A percentile compares a stretch with the other conserved stretches of the same genome.
phyloP scores from a whole-genome alignment of 306 rosid genomes.

The Sindora glabra region DNA sequence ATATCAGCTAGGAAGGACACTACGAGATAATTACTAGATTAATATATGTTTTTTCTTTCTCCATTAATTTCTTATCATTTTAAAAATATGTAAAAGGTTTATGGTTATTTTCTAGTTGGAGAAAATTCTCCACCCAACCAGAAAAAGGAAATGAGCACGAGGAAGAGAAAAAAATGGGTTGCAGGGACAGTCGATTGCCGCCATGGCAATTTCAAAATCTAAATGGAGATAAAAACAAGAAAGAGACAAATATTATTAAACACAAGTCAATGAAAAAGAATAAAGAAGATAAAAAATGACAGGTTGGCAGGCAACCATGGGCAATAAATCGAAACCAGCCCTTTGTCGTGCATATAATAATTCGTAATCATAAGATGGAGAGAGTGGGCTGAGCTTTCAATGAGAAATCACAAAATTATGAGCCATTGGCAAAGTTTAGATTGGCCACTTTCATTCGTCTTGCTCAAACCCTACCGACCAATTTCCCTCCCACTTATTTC shows the following conservation, averaged over 20 bases:
- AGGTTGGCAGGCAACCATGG: neutral
- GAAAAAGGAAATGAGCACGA: no score
- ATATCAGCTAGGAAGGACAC: no score
- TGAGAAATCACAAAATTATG: neutral
- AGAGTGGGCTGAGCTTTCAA: conserved; percentile 10
- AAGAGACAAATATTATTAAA: neutral
- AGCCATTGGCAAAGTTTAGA: neutral
- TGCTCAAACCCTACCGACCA: neutral
- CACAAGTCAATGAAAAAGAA: neutral
- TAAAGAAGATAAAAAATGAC: neutral
- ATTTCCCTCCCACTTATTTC: neutral
- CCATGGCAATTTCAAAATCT: neutral
- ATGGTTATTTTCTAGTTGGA: no score
- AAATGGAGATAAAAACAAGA: conserved; percentile 4
- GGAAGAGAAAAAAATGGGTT: neutral
- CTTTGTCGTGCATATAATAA: conserved; percentile 1
- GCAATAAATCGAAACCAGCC: conserved; percentile 12
- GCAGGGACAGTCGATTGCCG: conserved; percentile 20
- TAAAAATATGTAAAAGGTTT: no score
- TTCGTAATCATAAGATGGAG: conserved; percentile 16
- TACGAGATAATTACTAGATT: no score
- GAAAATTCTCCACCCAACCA: no score
- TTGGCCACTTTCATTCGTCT: neutral
- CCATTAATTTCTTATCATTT: no score
- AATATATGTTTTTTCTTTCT: no score